Base-by-base conservation (phyloP, 2,329 filamentous ascomycete genomes). In the Fusarium armeniacum region DNA sequence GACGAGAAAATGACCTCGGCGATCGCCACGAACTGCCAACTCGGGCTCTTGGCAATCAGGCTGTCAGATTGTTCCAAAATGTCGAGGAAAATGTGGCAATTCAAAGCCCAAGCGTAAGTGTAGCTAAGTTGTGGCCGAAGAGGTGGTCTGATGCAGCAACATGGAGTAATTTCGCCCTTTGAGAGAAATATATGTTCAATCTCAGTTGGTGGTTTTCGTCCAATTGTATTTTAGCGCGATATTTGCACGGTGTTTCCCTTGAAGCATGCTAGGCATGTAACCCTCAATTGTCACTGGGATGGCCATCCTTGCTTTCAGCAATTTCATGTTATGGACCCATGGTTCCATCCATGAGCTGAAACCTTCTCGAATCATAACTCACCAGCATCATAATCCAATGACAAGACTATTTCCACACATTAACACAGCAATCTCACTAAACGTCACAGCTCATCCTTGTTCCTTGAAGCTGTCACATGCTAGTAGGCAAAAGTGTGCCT, bases 41-140 rank as follows among this genome's bases (percentile, higher is more conserved):
- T 0, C 1, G 24, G 9, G 22, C 13, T 22, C 22, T 24, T 41
- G 3, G 1, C 8, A 41, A 41, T 24, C 13, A 41, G 20, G 40
- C 40, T 24, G 40, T 10, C 13, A 24, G 12, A 20, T 20, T 13
- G 0, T 13, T 40, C 3, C 36, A 20, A 15, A 20, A 20, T 38
- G n/a, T 40, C 10, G 1, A 38, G 1, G 1, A 4, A 20, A 13
- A 38, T 12, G 1, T 20, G 5, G 20, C 0, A 20, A 20, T 11
- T 20, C 18, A 20, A 20, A 38, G 11, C 12, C n/a, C 11, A 40
- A 40, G 11, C 9, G n/a, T n/a, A 12, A 40, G 11, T 20, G 11
- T 13, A 20, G 11, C 36, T n/a, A 18, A 18, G 33, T 12, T 9
- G 33, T 35, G 15, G 8, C 33, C 13, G 6, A 33, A 33, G 15